Base-by-base conservation (phyloP, 1,284 basidiomycete genomes). In the Rhodotorula sp. region DNA sequence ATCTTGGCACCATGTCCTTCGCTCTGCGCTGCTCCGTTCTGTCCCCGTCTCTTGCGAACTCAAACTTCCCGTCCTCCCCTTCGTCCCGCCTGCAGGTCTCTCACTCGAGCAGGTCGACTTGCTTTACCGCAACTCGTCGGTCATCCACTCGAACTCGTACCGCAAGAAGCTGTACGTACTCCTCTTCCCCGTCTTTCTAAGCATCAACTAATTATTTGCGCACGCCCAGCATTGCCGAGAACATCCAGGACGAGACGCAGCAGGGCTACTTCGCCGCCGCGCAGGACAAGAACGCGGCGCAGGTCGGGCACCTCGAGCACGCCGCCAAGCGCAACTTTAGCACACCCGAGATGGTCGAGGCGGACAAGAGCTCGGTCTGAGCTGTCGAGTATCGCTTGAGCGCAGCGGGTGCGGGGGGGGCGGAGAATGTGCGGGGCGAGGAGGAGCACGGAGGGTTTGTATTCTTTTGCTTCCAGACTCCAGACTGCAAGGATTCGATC, bases 81-180 rank as follows among this genome's bases (percentile, higher is more conserved):
- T 34, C 29, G 6, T 25, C 21, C 13, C 25, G 54, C 55, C 54
- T 17, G 65, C 89, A 81, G 88, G 88, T 12, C 83, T 90, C 25
- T 88, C 88, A 21, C 85, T 90, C 70, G 90, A 91, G 81, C 88
- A 91, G 81, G 86, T 91, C 61, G 88, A 90, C 81, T 75, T 85
- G 61, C 84, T 88, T 79, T 88, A 87, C 81, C 83, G 84, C 76
- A 82, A 87, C 57, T 76, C 76, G 29, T 64, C 70, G 2, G 68
- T 77, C 59, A 17, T 77, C 53, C 59, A 66, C n/a, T 73, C 71
- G 22, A 73, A 74, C 64, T 59, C 59, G 19, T 75, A 61, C 57
- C 63, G 86, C 73, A 80, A 82, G 69, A 81, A 82, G 66, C 82
- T 87, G 61, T 62, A n/a, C 29, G 44, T 46, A 17, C 25, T 7